These are phyloP conservation scores for Suhomyces terraborum DNA, from an alignment of 1,139 yeast genomes.

Conservation along the genomic window DNA sequence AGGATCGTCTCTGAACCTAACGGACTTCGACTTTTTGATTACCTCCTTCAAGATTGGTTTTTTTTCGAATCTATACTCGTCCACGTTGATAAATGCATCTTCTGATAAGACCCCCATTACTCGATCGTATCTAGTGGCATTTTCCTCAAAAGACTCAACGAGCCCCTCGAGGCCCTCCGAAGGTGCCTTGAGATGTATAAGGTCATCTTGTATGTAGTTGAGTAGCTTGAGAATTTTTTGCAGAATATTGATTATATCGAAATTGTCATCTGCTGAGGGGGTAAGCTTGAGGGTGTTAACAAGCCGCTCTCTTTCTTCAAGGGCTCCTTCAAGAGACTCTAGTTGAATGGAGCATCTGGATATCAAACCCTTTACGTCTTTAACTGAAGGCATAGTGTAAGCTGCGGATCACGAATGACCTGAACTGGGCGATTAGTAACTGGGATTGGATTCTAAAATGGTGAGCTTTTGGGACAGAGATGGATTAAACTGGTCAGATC, in stretches of 20 bases:
- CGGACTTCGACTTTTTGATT: constrained; percentile 39
- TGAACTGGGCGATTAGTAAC: too few relatives aligned
- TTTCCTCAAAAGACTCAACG: constrained; percentile 17
- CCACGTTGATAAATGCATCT: constrained; percentile 36
- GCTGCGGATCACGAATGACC: not conserved
- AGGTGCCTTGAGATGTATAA: constrained; percentile 16
- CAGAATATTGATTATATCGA: constrained; percentile 50
- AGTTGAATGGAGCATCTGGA: constrained; percentile 17
- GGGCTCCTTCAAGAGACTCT: constrained; percentile 21
- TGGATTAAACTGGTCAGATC: too few relatives aligned
- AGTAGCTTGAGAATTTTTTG: constrained; percentile 35
- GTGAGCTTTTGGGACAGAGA: too few relatives aligned
- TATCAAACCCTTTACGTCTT: constrained; percentile 15
- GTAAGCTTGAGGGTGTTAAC: constrained; percentile 42
- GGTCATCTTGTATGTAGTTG: constrained; percentile 37
- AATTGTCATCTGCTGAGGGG: constrained; percentile 56
- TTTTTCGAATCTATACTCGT: constrained; percentile 36
- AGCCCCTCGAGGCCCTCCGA: constrained; percentile 5
- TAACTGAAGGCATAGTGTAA: constrained; percentile 13
- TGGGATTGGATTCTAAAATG: too few relatives aligned
- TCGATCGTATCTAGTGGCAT: constrained; percentile 22
- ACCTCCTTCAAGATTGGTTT: constrained; percentile 10
- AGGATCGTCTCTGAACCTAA: constrained; percentile 53
- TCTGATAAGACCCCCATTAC: constrained; percentile 24
- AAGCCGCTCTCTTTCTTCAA: constrained; percentile 56